phyloP scores from a whole-genome alignment of 2,329 filamentous ascomycete genomes.

The Microdochium trichocladiopsis region DNA sequence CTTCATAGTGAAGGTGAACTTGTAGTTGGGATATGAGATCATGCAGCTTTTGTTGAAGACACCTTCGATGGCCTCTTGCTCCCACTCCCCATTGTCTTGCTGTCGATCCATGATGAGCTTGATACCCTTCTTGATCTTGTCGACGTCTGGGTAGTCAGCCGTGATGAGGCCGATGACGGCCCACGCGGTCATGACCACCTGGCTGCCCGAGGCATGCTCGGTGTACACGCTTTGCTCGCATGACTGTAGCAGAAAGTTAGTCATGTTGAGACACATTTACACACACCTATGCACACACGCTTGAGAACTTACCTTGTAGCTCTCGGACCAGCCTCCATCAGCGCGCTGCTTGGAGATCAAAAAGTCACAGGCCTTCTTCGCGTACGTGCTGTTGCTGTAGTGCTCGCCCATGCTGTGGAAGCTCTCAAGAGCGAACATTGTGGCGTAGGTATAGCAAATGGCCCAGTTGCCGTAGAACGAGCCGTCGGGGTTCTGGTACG shows the following conservation, averaged over 20 bases:
- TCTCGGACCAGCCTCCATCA: slow-evolving; percentile 96
- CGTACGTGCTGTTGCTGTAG: slow-evolving; percentile 64
- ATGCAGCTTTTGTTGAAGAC: slow-evolving; percentile 99
- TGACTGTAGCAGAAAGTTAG: slow-evolving; percentile 35
- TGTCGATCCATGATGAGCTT: slow-evolving; percentile 80
- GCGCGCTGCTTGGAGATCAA: slow-evolving; percentile 75
- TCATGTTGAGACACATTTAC: slow-evolving; percentile 4
- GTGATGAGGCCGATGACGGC: slow-evolving; percentile 76
- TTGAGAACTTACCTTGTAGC: slow-evolving; percentile 61
- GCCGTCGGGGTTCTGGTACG: slow-evolving; percentile 71
- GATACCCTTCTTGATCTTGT: slow-evolving; percentile 66
- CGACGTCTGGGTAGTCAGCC: slow-evolving; percentile 70
- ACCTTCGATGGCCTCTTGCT: slow-evolving; percentile 91
- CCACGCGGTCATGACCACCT: slow-evolving; percentile 95
- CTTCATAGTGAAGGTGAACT: slow-evolving; percentile 92
- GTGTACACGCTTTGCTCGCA: slow-evolving; percentile 72
- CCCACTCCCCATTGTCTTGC: slow-evolving; percentile 85
- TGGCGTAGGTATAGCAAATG: slow-evolving; percentile 95
- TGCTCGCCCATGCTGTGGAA: slow-evolving; percentile 75
- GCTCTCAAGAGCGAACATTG: slow-evolving; percentile 91
- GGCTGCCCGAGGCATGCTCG: slow-evolving; percentile 68
- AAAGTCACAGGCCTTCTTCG: slow-evolving; percentile 76
- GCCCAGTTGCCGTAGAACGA: slow-evolving; percentile 98
- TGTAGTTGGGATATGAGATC: slow-evolving; percentile 99
- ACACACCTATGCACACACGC: too few relatives aligned